Evolutionary conservation across 1,284 basidiomycete species (phyloP), one percentile per base, ranked within the genome.

Genomic region (Gymnopus androsaceus): DNA sequence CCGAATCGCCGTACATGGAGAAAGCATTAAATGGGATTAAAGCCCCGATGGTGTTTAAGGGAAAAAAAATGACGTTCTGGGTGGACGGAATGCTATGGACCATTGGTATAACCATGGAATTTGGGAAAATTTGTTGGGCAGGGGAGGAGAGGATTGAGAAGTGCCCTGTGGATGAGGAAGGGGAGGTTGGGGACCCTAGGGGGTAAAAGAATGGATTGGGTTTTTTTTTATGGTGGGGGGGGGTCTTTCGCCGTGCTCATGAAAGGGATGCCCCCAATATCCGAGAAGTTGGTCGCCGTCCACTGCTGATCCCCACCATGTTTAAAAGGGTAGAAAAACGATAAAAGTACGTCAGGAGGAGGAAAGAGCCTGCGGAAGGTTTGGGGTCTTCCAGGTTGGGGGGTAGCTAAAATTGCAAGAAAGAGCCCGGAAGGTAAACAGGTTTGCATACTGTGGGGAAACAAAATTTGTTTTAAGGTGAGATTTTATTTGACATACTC

Each of bases 61-160:
- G n/a, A n/a, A 58, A 78, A 75, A 3, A 87, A 66, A 64, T 89
- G 87, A 57, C 87, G 83, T 61, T 87, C 82, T 3, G 81, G 80
- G 60, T 84, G 79, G 19, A 75, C 64, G 49, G 83, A n/a, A 61
- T 37, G 77, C 70, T 36, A 46, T 59, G 37, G 21, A 57, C 51
- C 36, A 57, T 40, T n/a, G n/a, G 34, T 51, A 15, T 7, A 55
- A 27, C 58, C 55, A 57, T 42, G 59, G 58, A 30, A 60, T 59
- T 3, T 50, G 59, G n/a, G n/a, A n/a, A n/a, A n/a, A 27, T 44
- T 54, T 77, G 70, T 28, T n/a, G n/a, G 78, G 69, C 84, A 83
- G 86, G 3, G 6, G 63, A 60, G 2, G 66, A 63, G 66, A 27
- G 25, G 36, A n/a, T 15, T 1, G 48, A 11, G 21, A 50, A 27